Conservation (phyloP, 371 early-diverging fungal genomes). For the Lichtheimia ramosa region DNA sequence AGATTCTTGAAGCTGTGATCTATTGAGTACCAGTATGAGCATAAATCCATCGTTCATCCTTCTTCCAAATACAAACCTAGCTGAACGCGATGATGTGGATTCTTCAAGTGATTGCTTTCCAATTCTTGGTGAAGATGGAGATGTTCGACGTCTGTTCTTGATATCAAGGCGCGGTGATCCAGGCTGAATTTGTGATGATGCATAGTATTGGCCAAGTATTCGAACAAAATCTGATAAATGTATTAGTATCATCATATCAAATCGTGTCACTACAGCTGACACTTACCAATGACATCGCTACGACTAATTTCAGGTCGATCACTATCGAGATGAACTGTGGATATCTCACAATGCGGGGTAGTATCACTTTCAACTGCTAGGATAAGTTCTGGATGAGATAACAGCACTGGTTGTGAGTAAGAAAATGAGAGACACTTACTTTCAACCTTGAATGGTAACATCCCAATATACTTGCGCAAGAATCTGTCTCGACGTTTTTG, state of each 20-base stretch:
- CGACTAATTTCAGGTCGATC: constrained; percentile 51
- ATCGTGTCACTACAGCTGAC: not conserved
- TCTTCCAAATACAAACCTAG: not conserved
- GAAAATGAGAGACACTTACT: constrained; percentile 11
- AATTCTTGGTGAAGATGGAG: not conserved
- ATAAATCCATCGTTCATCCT: not conserved
- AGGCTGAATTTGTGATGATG: not conserved
- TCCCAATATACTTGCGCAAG: constrained; percentile 51
- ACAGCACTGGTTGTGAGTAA: too few species aligned
- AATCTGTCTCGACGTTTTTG: constrained; percentile 66
- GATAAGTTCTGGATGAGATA: too few species aligned
- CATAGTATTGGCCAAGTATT: constrained; percentile 5
- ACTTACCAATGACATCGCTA: constrained; percentile 54
- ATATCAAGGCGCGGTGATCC: not conserved
- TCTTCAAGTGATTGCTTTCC: not conserved
- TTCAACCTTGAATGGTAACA: constrained; percentile 60
- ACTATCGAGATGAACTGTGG: constrained; percentile 48
- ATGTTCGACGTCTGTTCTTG: not conserved
- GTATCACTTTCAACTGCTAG: constrained; percentile 40
- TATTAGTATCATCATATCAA: not conserved
- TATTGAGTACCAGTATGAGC: not conserved
- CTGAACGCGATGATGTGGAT: too few species aligned
- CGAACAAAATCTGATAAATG: constrained; percentile 2
- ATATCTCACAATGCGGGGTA: constrained; percentile 70
- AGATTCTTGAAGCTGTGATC: not conserved